These are phyloP conservation scores for Jasminum sambac DNA, from an alignment of 257 asterid genomes.

Conservation along the genomic window DNA sequence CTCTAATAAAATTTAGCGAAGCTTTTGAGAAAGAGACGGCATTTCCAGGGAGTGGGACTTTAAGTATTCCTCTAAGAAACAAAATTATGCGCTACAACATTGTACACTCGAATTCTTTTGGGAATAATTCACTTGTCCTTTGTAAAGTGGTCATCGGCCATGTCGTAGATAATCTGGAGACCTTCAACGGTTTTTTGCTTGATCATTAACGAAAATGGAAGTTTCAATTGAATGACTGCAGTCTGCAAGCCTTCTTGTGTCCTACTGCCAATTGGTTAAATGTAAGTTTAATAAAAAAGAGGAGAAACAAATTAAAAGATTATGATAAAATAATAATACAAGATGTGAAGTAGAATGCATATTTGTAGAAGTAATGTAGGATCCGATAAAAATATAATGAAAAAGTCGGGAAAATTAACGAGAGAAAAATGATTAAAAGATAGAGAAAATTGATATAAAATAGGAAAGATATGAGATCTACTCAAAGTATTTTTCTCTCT, in stretches of 20 bases:
- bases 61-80: background rate
- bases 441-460: no score
- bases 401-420: no score
- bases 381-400: no score
- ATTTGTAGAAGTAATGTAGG: no score
- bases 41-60: slow-evolving; percentile 16
- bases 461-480: no score
- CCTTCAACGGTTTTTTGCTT: slow-evolving; percentile 7
- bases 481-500: no score
- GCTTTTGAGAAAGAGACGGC: slow-evolving; percentile 28
- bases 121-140: background rate
- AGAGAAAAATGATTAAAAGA: no score
- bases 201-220: slow-evolving; percentile 26
- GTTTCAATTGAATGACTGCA: background rate
- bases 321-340: no score
- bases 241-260: background rate
- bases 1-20: background rate
- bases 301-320: no score
- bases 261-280: no score
- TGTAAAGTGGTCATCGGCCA: background rate
- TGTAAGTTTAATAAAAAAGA: no score
- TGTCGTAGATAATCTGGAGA: background rate
- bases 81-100: background rate
- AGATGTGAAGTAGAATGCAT: no score
- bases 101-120: background rate